These are phyloP conservation scores for Fraxinus sp. DNA, from an alignment of 305 asterid species.

Conservation along the genomic window DNA sequence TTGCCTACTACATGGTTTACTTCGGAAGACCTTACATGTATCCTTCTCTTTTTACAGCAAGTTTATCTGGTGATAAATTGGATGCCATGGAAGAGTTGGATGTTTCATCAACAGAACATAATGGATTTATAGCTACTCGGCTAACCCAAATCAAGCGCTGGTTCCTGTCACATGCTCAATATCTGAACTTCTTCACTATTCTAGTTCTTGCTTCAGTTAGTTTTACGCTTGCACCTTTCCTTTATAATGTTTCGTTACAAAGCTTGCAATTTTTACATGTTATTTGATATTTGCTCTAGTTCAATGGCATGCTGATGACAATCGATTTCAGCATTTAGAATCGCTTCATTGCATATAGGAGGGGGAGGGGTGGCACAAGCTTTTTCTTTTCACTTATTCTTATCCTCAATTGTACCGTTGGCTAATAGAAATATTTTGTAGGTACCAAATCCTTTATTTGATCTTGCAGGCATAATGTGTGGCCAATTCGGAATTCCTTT, in stretches of 20 bases:
- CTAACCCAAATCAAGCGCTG: conserved; percentile 59
- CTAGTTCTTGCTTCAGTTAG: conserved; percentile 83
- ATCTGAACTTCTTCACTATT: conserved; percentile 73
- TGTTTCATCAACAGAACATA: conserved; percentile 48
- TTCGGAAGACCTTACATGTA: conserved; percentile 9
- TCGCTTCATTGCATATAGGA: background rate
- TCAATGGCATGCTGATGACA: background rate
- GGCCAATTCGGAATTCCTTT: conserved; percentile 95
- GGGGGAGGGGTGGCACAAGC: background rate
- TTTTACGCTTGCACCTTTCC: conserved; percentile 9
- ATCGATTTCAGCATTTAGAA: background rate
- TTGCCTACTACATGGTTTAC: background rate
- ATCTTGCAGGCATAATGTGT: conserved; percentile 97
- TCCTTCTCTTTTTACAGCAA: conserved; percentile 49
- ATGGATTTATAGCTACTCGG: conserved; percentile 44
- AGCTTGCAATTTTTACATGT: background rate
- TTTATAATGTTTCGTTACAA: background rate
- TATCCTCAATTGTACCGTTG: background rate
- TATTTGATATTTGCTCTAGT: background rate
- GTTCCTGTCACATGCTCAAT: conserved; percentile 80
- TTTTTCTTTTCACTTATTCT: background rate
- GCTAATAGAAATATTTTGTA: conserved; percentile 27
- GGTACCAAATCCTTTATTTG: conserved; percentile 96
- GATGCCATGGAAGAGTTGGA: conserved; percentile 69
- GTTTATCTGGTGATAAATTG: conserved; percentile 59